Evolutionary conservation across 2,329 filamentous ascomycete genomes (phyloP).

Genomic region (Hypoxylon sp.): DNA sequence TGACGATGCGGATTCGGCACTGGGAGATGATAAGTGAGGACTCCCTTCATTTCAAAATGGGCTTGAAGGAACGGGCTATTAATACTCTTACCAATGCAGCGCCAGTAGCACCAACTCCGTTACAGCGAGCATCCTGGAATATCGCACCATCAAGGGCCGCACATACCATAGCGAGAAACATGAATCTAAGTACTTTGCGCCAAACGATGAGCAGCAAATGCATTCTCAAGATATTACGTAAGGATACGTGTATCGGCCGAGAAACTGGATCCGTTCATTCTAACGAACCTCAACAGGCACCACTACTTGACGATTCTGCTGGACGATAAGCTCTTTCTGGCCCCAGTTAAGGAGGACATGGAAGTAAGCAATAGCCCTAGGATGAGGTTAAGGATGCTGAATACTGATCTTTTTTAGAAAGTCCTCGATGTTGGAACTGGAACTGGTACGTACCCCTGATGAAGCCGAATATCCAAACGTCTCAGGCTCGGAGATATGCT

Average conservation of each 20-base stretch:
- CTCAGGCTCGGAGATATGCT: background rate
- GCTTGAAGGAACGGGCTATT: background rate
- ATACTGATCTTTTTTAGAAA: conserved; percentile 37
- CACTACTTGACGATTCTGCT: conserved; percentile 50
- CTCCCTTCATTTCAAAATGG: conserved; percentile 5
- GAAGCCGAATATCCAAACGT: background rate
- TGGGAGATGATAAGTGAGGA: conserved; percentile 49
- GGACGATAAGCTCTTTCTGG: conserved; percentile 52
- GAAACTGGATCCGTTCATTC: background rate
- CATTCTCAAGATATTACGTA: conserved; percentile 46
- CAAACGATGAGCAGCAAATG: conserved; percentile 47
- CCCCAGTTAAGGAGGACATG: conserved; percentile 9
- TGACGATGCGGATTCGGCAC: conserved; percentile 45
- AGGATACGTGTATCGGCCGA: conserved; percentile 6
- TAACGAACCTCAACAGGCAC: conserved; percentile 40
- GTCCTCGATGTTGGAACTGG: conserved; percentile 57
- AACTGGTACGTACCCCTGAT: conserved; percentile 48
- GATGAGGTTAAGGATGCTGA: background rate
- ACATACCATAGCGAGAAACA: conserved; percentile 49
- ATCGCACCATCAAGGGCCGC: conserved; percentile 51
- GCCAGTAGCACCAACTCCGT: conserved; percentile 51
- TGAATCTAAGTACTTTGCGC: conserved; percentile 48
- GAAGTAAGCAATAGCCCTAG: background rate
- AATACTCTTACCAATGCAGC: conserved; percentile 19
- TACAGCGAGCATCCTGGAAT: conserved; percentile 51